These are phyloP conservation scores for Candida anutae DNA, from an alignment of 1,139 yeast species.

Conservation along the genomic window DNA sequence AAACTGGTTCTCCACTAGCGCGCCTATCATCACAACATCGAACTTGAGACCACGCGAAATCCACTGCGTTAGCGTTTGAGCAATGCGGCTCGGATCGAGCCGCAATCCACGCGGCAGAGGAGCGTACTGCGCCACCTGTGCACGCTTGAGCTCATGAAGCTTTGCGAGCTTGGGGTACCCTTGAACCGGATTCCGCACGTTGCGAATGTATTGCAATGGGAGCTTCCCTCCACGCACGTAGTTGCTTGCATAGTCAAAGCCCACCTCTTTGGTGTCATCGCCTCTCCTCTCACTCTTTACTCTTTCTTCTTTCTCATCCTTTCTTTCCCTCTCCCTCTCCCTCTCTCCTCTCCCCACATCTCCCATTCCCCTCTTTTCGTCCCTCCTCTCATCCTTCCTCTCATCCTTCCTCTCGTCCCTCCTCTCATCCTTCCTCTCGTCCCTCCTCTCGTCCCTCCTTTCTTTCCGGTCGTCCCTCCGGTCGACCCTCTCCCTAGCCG, in stretches of 20 bases:
- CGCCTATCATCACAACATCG: slow-evolving; percentile 90
- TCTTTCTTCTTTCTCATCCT: too few relatives aligned
- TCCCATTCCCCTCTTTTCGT: too few relatives aligned
- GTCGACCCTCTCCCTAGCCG: too few relatives aligned
- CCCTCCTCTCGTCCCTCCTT: too few relatives aligned
- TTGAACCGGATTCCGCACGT: slow-evolving; percentile 54
- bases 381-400: too few relatives aligned
- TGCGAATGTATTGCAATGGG: slow-evolving; percentile 61
- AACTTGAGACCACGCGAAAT: slow-evolving; percentile 50
- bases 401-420: too few relatives aligned
- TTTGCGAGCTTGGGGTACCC: slow-evolving; percentile 82
- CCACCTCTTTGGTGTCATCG: too few relatives aligned
- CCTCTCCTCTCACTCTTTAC: too few relatives aligned
- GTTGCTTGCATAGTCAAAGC: slow-evolving; percentile 65
- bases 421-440: too few relatives aligned
- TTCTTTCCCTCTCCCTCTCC: too few relatives aligned
- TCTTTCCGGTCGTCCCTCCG: too few relatives aligned
- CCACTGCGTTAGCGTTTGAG: slow-evolving; percentile 55
- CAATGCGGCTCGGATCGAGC: slow-evolving; percentile 44
- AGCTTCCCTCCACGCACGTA: slow-evolving; percentile 50
- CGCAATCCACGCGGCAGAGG: slow-evolving; percentile 61
- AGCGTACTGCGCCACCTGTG: slow-evolving; percentile 42
- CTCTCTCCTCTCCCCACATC: too few relatives aligned
- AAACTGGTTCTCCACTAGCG: slow-evolving; percentile 65
- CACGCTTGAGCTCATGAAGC: slow-evolving; percentile 53